phyloP scores from a whole-genome alignment of 2,329 filamentous ascomycete species.

The Thermomyces lanuginosus region DNA sequence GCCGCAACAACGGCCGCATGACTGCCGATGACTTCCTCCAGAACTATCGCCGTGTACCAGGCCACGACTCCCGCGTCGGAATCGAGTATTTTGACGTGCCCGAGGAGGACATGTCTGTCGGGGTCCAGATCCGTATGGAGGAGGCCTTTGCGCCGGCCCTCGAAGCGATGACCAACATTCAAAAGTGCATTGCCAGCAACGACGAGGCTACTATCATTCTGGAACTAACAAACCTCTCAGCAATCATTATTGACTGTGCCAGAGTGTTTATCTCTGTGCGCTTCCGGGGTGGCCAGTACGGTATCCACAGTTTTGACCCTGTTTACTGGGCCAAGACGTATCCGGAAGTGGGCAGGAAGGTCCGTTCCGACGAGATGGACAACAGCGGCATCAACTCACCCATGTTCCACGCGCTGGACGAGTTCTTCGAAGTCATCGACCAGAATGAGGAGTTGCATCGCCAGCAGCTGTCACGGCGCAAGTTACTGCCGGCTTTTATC shows the following conservation, averaged over 20 bases:
- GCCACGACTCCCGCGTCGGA: not conserved
- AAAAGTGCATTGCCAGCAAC: not conserved
- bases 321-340: not conserved
- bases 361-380: not conserved
- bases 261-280: not conserved
- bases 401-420: not conserved
- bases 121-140: not conserved
- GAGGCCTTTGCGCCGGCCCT: not conserved
- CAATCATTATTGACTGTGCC: not conserved
- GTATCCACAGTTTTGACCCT: not conserved
- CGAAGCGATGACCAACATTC: not conserved
- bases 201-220: not conserved
- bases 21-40: not conserved
- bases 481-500: not conserved
- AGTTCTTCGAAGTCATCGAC: not conserved
- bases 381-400: not conserved
- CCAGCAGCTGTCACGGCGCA: not conserved
- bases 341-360: not conserved
- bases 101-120: not conserved
- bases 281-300: not conserved
- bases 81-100: not conserved
- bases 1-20: not conserved
- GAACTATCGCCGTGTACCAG: not conserved
- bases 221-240: not conserved
- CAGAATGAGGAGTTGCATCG: not conserved